Evolutionary conservation across 2,329 filamentous ascomycete species (phyloP), one percentile per base, ranked within the genome.

Genomic region (Dactylellina cionopaga): DNA sequence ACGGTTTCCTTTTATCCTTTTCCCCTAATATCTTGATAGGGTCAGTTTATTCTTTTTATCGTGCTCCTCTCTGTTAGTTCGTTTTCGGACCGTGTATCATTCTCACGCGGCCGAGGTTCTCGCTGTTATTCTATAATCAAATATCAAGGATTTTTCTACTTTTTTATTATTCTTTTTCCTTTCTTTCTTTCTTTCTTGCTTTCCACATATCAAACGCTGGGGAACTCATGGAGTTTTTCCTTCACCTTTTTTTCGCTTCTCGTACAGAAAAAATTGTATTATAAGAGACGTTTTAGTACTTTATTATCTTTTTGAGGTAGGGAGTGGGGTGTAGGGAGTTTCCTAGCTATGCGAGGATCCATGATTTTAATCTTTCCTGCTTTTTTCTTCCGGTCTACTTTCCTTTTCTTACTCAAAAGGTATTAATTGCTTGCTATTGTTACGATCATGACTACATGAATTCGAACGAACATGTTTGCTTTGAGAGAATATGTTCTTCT

Each of bases 101-200:
- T 39, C 15, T 37, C 15, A 29, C 44, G 17, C 33, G 33, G 51
- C 6, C 13, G 27, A 55, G 51, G 51, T 41, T 41, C 33, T 55
- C 29, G 27, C 51, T 55, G 35, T 51, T 37, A 31, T 43, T 51
- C 43, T 22, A 24, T 62, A 62, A 51, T 62, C 27, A 25, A 62
- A 62, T 62, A 41, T 35, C 22, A 51, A 62, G 31, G 56, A 25
- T 51, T 35, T 62, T n/a, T n/a, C n/a, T n/a, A 19, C 22, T 43
- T 49, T 62, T 19, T 62, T 44, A 19, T 62, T 31, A 31, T 51
- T 33, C 44, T 39, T 35, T 51, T 51, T 39, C 33, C 43, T 47
- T 29, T 15, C 25, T 19, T 41, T 39, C 41, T 25, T 10, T 27
- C 35, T 24, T 52, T 51, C 44, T 49, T 46, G 25, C 7, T 4